Evolutionary conservation across 2,329 filamentous ascomycete genomes (phyloP), one percentile per base, ranked within the genome.

Genomic region (Didymella segeticola): DNA sequence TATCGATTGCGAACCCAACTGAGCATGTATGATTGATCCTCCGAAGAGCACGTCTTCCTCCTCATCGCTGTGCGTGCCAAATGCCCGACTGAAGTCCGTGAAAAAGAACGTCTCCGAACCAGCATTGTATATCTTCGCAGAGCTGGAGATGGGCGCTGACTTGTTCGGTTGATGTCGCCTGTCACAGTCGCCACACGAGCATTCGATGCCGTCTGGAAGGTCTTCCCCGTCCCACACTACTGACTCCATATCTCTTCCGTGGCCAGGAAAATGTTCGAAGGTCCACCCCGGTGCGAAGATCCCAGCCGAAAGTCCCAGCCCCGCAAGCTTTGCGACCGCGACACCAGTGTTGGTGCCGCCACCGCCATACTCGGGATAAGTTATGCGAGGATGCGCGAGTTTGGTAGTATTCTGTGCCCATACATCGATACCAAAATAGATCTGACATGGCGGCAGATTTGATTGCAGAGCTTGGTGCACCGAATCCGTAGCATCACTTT

Each of bases 201-300:
- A 78, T 5, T 61, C 37, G 0, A 73, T 31, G 12, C 62, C 51
- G 2, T 59, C 38, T 1, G 71, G 63, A 8, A 77, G 56, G 12
- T 43, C 25, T 4, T 20, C 15, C 0, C 74, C 76, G 12, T 72
- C 61, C 77, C 76, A 78, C 43, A 77, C 63, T 7, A 66, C 58
- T 12, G 53, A 56, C 36, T 77, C 72, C 5, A 75, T 60, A 3
- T 37, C 56, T 17, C 57, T 59, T 14, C 62, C 66, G 25, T 68
- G 43, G 2, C 50, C 48, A 12, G 63, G 59, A 30, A 79, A 80
- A 47, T 80, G 76, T 56, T 80, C 78, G 53, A 75, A 79, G 5
- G 75, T 74, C 79, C 78, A 80, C 5, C 76, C 79, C 2, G 78
- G 78, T 7, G 74, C 78, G 57, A 80, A 81, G 1, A 80, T 60